Base-by-base conservation (phyloP, 257 asterid species). In the Lavandula angustifolia region DNA sequence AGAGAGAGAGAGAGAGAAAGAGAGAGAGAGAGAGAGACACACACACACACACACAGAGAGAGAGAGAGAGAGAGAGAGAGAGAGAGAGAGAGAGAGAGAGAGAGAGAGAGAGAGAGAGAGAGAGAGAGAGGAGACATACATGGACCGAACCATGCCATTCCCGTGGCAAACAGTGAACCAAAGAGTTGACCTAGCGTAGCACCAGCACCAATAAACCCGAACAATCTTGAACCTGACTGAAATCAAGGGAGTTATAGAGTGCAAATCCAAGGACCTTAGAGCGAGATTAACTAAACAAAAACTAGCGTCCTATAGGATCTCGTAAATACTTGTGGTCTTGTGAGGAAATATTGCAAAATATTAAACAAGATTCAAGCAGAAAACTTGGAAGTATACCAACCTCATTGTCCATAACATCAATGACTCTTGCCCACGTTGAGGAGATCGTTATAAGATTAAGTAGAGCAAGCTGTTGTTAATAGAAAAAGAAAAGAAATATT, bases 221-320 rank as follows among this genome's bases (percentile, higher is more conserved):
- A 94, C 87, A 94, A 79, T 87, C 99, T 86, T 78, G 97, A 87
- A 82, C 99, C 99, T 94, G 99, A 90, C 97, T 94, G 95, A 78
- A 94, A 68, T 72, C 71, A 72, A 67, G 76, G 71, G 76, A 79
- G 80, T 79, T 72, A 79, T 64, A 75, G 70, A 34, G 78, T 67
- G 73, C 60, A 64, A 40, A 70, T 51, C 63, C 56, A 27, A 31
- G 55, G 75, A 50, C 53, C 50, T 54, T 12, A 16, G 41, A 42
- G 65, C 52, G 51, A 54, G 68, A 74, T 55, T 71, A 53, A 38
- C 57, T 4, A 34, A 58, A 38, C 50, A 59, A 33, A 52, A 12
- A 37, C 57, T 44, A 52, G 31, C 59, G 27, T 37, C 70, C 64
- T 43, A 64, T 29, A 51, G 33, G 41, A 17, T 54, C 58, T 54